Base-by-base conservation (phyloP, 148 eudicot genomes). In the Oxyria digyna region DNA sequence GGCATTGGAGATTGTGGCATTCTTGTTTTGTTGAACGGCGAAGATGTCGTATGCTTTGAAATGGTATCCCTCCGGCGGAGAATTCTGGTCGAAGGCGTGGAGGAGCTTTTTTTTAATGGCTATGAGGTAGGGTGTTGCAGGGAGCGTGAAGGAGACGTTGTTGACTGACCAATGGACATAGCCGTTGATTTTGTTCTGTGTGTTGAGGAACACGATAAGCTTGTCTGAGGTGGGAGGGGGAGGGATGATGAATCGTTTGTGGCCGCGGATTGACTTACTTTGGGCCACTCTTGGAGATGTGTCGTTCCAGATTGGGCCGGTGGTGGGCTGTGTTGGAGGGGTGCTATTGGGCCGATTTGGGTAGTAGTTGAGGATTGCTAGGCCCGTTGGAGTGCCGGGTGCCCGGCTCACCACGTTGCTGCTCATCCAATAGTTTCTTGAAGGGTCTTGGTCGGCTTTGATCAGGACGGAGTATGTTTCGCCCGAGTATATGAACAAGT, bases 401-500 rank as follows among this genome's bases (percentile, higher is more conserved):
- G 42, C 64, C 3, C 97, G 72, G 67, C 84, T 70, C 12, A 92
- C 97, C 27, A 89, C 75, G 62, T 85, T 82, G 2, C 81, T 41
- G 59, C 74, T 81, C 6, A 67, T 76, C 97, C 96, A 92, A 48
- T 92, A 92, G 67, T 92, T 92, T 52, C 89, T 77, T 5, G 89
- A 72, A 6, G 96, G 85, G 66, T 83, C 79, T 74, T 85, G 87
- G 72, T 92, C 72, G 5, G 96, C 89, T 40, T 43, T 89, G 4
- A 92, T 46, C 15, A 89, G 50, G 40, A 92, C 97, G 0, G 96
- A 92, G 73, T 92, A 92, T 0, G 96, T 85, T 74, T 92, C 97
- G 2, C 97, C 97, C 0, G 93, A 89, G 77, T 92, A 92, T 48
- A 92, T 84, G 77, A 84, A 92, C 2, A 92, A 71, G 73, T 84